phyloP scores from a whole-genome alignment of 805 yeast genomes.

The Nakazawaea ishiwadae region DNA sequence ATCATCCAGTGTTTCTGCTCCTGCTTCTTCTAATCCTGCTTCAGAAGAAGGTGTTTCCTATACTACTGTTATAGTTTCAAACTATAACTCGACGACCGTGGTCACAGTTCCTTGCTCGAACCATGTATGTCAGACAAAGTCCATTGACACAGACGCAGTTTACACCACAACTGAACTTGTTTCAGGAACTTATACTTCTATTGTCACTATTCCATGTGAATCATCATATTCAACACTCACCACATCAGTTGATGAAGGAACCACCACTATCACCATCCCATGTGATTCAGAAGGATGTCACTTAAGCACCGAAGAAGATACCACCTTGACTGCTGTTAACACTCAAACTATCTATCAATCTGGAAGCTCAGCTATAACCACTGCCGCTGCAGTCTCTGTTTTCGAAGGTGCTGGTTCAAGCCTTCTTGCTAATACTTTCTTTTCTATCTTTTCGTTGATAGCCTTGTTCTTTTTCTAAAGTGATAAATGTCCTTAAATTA shows the following conservation, averaged over 20 bases:
- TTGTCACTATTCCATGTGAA: constrained; percentile 10
- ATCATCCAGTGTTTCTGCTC: background rate
- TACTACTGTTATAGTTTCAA: constrained; percentile 8
- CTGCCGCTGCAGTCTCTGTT: too few species aligned
- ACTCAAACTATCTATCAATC: too few species aligned
- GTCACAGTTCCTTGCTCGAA: constrained; percentile 10
- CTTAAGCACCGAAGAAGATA: too few species aligned
- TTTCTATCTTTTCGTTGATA: too few species aligned
- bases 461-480: too few species aligned
- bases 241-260: background rate
- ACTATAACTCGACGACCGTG: constrained; percentile 5
- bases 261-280: background rate
- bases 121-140: constrained; percentile 3
- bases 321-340: too few species aligned
- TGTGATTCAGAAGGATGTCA: background rate
- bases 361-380: too few species aligned
- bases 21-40: background rate
- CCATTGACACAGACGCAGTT: constrained; percentile 2
- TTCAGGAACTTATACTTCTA: constrained; percentile 4
- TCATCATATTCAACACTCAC: background rate
- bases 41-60: constrained; percentile 2
- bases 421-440: too few species aligned
- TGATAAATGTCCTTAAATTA: too few species aligned
- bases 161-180: constrained; percentile 11
- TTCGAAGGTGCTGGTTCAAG: too few species aligned